These are phyloP conservation scores for Mycena haematopus DNA, from an alignment of 768 basidiomycete genomes.

Conservation along the genomic window DNA sequence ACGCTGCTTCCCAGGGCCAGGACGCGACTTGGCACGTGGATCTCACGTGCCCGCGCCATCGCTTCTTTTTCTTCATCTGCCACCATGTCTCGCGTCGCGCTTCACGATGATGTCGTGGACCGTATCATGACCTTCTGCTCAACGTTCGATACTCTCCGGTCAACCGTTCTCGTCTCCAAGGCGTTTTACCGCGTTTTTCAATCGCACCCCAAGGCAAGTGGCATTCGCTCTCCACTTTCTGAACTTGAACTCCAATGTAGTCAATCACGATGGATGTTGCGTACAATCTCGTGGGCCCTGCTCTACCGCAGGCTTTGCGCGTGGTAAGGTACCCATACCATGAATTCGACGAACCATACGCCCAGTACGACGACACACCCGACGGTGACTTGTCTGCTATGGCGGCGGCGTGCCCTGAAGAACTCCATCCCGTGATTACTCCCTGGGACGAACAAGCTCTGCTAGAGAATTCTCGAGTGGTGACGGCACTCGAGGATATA, in stretches of 20 bases:
- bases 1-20: too few species aligned
- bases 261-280: constrained; percentile 25
- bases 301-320: constrained; percentile 34
- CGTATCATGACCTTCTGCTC: constrained; percentile 34
- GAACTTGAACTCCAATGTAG: background rate
- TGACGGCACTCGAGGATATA: constrained; percentile 29
- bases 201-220: constrained; percentile 28
- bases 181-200: constrained; percentile 32
- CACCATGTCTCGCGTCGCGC: too few species aligned
- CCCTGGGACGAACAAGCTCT: constrained; percentile 16
- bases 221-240: background rate
- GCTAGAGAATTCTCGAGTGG: constrained; percentile 17
- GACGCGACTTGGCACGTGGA: too few species aligned
- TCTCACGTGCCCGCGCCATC: too few species aligned
- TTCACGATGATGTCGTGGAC: constrained; percentile 35
- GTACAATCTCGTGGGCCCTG: constrained; percentile 35
- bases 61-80: too few species aligned
- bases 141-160: constrained; percentile 30
- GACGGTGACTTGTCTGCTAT: constrained; percentile 1
- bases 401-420: constrained; percentile 10
- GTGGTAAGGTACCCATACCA: constrained; percentile 19
- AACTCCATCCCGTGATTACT: background rate
- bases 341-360: too few species aligned
- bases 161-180: constrained; percentile 32
- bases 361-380: too few species aligned